Percentiles rank a stretch among this genome's conserved stretches.
These are phyloP conservation scores for Phytopythium montanum DNA, from an alignment of 352 stramenopile genomes.

Conservation along the genomic window DNA sequence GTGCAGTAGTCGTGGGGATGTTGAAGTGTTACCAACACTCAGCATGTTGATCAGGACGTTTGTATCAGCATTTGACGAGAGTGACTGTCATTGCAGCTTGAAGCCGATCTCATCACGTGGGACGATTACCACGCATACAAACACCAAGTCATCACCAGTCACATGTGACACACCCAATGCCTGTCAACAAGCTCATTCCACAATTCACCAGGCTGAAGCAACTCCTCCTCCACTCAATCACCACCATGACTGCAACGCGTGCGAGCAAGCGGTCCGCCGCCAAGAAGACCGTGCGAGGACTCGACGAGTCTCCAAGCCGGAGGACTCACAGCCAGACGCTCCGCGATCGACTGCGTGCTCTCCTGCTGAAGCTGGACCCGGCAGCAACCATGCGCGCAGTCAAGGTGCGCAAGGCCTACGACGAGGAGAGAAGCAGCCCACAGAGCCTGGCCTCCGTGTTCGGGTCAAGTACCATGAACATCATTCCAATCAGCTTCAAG, in stretches of 20 bases:
- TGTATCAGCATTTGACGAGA: background rate
- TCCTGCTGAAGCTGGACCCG: constrained; percentile 25
- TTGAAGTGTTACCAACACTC: too few relatives aligned
- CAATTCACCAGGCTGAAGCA: background rate
- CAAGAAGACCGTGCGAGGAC: background rate
- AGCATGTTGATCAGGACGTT: too few relatives aligned
- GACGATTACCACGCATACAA: background rate
- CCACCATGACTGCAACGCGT: background rate
- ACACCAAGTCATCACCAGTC: background rate
- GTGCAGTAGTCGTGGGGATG: too few relatives aligned
- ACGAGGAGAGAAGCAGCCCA: too few relatives aligned
- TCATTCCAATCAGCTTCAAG: too few relatives aligned
- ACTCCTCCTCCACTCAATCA: background rate
- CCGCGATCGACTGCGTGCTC: constrained; percentile 20
- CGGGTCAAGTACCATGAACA: too few relatives aligned
- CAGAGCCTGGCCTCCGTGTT: background rate
- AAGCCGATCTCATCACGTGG: too few relatives aligned
- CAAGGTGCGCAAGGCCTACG: constrained; percentile 14
- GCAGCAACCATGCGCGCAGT: constrained; percentile 18
- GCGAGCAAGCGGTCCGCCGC: background rate
- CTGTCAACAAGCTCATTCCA: background rate
- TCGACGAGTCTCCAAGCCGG: background rate
- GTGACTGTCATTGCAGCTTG: background rate
- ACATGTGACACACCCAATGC: too few relatives aligned
- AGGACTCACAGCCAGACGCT: constrained; percentile 14